A percentile compares a stretch with the other conserved stretches of the same genome.
Evolutionary conservation across 441 rosid species (phyloP).

Genomic region (Adansonia madagascariensis): DNA sequence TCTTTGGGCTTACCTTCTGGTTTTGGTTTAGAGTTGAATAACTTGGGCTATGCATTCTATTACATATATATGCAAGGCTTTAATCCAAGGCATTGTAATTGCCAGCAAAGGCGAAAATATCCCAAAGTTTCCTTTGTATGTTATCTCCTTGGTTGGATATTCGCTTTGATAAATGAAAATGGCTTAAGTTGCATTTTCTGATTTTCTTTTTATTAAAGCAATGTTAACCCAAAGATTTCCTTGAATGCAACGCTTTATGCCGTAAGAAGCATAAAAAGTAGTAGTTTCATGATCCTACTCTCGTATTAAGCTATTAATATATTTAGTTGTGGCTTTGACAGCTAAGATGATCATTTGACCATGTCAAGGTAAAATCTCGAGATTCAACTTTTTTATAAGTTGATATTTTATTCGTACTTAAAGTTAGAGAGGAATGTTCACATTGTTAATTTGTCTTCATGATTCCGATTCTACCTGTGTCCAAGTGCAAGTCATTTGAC

Average conservation of each 20-base stretch:
- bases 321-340: not conserved
- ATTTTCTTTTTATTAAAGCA: not conserved
- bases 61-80: constrained; percentile 12
- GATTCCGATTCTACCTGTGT: not conserved
- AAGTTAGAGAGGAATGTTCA: not conserved
- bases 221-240: not conserved
- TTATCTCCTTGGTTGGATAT: constrained; percentile 26
- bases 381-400: not conserved
- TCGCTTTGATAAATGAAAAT: constrained; percentile 30
- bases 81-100: constrained; percentile 17
- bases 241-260: not conserved
- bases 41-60: constrained; percentile 11
- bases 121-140: constrained; percentile 8
- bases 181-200: not conserved
- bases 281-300: not conserved
- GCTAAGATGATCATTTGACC: not conserved
- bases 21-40: constrained; percentile 40
- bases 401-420: not conserved
- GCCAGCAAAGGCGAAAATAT: constrained; percentile 18
- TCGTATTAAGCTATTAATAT: not conserved
- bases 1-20: constrained; percentile 36
- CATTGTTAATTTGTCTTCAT: not conserved
- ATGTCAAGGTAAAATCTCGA: not conserved
- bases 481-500: not conserved
- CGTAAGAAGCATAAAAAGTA: not conserved